These are phyloP conservation scores for Juglanconis sp. DNA, from an alignment of 2,329 filamentous ascomycete species.

Conservation along the genomic window DNA sequence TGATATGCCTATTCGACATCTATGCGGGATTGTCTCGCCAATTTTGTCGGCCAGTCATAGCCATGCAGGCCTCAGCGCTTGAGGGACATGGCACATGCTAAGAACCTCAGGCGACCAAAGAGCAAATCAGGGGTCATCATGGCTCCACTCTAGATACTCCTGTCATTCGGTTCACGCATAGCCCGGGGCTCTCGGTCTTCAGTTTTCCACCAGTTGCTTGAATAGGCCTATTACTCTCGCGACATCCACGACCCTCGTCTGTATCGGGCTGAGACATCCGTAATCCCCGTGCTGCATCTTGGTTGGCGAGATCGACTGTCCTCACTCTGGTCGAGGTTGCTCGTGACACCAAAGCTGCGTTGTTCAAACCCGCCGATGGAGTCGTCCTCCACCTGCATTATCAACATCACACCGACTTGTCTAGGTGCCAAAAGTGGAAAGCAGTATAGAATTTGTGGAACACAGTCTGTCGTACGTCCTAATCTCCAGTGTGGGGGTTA, in stretches of 20 bases:
- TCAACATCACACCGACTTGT: slow-evolving; percentile 5
- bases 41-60: neutral
- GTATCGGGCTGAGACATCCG: slow-evolving; percentile 8
- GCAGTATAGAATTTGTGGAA: neutral
- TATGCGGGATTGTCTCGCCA: too few species aligned
- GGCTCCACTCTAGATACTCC: neutral
- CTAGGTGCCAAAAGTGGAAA: neutral
- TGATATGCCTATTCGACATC: too few species aligned
- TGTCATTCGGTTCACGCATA: neutral
- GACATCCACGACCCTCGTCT: neutral
- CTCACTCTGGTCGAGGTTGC: neutral
- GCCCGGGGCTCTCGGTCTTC: neutral
- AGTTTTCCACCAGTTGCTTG: neutral
- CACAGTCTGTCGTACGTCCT: neutral
- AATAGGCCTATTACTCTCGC: neutral
- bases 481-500: slow-evolving; percentile 6
- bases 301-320: slow-evolving; percentile 3
- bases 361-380: slow-evolving; percentile 2
- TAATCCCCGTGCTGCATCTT: neutral
- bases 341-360: slow-evolving; percentile 1
- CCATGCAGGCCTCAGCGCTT: neutral
- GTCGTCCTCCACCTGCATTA: slow-evolving; percentile 8
- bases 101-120: neutral
- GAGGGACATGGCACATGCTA: neutral
- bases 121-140: neutral